Evolutionary conservation across 1,284 basidiomycete species (phyloP), one percentile per base, ranked within the genome.

Genomic region (Cryptococcus amylolentus): DNA sequence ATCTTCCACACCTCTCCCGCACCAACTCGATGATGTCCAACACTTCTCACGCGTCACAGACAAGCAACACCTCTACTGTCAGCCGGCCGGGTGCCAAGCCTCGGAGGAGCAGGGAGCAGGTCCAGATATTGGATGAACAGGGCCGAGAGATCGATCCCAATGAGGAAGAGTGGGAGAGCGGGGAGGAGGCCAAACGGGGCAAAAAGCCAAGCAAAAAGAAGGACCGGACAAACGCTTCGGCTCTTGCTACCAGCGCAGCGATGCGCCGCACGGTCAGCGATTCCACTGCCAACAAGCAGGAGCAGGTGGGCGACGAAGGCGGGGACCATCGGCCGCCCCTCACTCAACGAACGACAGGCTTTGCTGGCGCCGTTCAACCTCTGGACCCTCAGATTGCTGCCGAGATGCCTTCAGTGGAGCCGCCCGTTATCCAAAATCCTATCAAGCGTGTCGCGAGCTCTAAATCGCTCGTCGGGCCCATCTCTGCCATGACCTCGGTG

Each of bases 161-260:
- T 8, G 66, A 67, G 18, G 69, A 67, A 48, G 66, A 61, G 20
- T 69, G 67, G 69, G 69, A 71, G 52, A 61, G 59, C 27, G 66
- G 70, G 45, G 56, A 68, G 12, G 55, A 63, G 44, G 59, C 67
- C 37, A 53, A 54, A 35, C 49, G 45, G 39, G 54, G 45, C 26
- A 61, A 57, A 42, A 45, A 31, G n/a, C 52, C 55, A 31, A 47
- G 44, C 27, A 39, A 50, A 4, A 31, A 43, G 18, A 35, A 39
- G 52, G 51, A 55, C 39, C 42, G 37, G 28, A 13, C 7, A 6
- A n/a, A 42, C 16, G 41, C 41, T 10, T 12, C 41, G 14, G 31
- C 41, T 46, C 13, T 4, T 12, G 14, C 43, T 5, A 35, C 37
- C 5, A 55, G 50, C 41, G 57, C 55, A 23, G 42, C 59, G 12